Evolutionary conservation across 139 green algal species (phyloP), one percentile per base, ranked within the genome.

Genomic region (Chlorella sp.): DNA sequence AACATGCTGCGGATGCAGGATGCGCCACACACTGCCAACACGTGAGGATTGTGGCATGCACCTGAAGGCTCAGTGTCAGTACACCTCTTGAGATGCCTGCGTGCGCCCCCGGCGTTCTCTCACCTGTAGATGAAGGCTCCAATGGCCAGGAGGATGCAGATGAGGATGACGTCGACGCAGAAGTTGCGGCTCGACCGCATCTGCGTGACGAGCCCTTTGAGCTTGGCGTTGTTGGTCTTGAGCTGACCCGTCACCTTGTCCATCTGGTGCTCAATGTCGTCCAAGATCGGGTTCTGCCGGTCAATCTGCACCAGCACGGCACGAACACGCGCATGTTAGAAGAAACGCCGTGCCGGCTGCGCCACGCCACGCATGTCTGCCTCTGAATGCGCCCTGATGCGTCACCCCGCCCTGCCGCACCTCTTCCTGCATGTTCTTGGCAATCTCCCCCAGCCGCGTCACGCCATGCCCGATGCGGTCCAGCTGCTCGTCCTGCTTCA

Each of bases 131-230:
- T n/a, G n/a, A n/a, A n/a, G n/a, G n/a, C n/a, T n/a, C 79, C 90
- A 24, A 96, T 84, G 1, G 80, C 89, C 31, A 96, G 81, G 31
- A 96, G 61, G 5, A 97, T 74, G 65, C 77, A 88, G 68, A 97
- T 85, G 31, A 97, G 82, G 33, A 94, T 85, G 29, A 96, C 75
- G 74, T 97, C 91, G 31, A 96, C 85, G 73, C 90, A 92, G 70
- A 97, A 95, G 74, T 93, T 94, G 51, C 89, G 77, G 1, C 69
- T 82, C 2, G 85, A 90, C 5, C 91, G 82, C 80, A 96, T 89
- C 82, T 96, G 83, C 60, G 35, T 31, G 1, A 97, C 70, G 1
- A 94, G 62, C 10, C 86, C 89, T 74, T 91, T 94, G 26, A 95
- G 79, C 75, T 89, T 90, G 55, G 82, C 84, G 71, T 95, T 96